Base-by-base conservation (phyloP, 1,284 basidiomycete species). In the Chiua sp. region DNA sequence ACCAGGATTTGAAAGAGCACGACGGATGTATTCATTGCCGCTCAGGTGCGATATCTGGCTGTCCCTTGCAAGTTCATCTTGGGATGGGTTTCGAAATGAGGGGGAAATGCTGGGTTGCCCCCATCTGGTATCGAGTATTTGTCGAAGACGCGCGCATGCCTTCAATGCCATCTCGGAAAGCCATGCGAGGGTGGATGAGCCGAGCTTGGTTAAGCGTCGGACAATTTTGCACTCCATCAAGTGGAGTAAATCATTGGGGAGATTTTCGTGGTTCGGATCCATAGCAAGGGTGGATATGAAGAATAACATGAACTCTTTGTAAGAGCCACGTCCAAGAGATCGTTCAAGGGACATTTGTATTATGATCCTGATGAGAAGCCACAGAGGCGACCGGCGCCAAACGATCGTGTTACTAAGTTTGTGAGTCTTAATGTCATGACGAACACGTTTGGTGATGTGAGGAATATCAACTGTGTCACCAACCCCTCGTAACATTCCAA, bases 171-270 rank as follows among this genome's bases (percentile, higher is more conserved):
- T 55, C 4, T 37, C 46, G 12, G 52, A 68, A 3, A 66, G 60
- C 63, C 64, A 50, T 3, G 37, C 20, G 0, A 61, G 53, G 15
- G 28, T 16, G 10, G 60, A 59, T 8, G 53, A 7, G 2, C 53
- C 57, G 16, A 81, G 64, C 63, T 83, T 80, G 49, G 65, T 57
- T 18, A 77, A 47, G 8, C 79, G 73, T 3, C 70, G 65, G 33
- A 68, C 65, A 7, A 77, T 61, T 63, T 81, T 80, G 7, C 59
- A 51, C 4, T 56, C 60, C 44, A 69, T 60, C 50, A 33, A 56
- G 8, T 67, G 59, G 10, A 80, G 65, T 0, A 76, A 51, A 44
- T 79, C 74, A 50, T 63, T 74, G 3, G 73, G 53, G 11, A 77
- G 58, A 10, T 52, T 48, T 4, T 30, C 13, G 70, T 30, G 12